Evolutionary conservation across 202 grass and related monocot genomes (phyloP), one percentile per base, ranked within the genome.

Genomic region (Panicum hallii): DNA sequence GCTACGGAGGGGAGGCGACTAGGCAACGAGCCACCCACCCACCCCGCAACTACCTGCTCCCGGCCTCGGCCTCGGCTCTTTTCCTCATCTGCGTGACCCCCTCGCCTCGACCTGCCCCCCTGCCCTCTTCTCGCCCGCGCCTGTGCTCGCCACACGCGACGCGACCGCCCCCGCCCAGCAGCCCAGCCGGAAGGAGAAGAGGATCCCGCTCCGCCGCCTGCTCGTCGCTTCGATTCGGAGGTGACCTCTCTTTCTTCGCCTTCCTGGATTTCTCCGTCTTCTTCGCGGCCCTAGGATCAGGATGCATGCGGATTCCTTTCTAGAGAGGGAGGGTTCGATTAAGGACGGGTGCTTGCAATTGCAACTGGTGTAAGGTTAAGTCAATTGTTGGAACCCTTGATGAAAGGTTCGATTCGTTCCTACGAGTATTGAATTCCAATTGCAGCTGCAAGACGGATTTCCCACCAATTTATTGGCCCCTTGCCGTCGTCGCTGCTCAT

Each of bases 141-240:
- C 70, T 42, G 84, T 87, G 84, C 64, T 54, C 67, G 41, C 84
- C 84, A 87, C 84, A 42, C 84, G 84, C 75, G 57, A n/a, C 60
- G 40, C 22, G 3, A 26, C 50, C 38, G 6, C 6, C 16, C 7
- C 15, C 13, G 17, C 63, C 36, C 9, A 50, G 9, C 52, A 23
- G 17, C 10, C 57, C 4, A 28, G 26, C 58, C 22, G 7, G 9
- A 44, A 12, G 22, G 17, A 54, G 38, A 13, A 19, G 66, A 72
- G 72, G 79, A 63, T 49, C 80, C 7, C 49, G 14, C 14, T 61
- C 55, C 80, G 80, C 9, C 68, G 68, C 26, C 54, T 22, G 42
- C 67, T 48, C 50, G 11, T 34, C 73, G n/a, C 52, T 48, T 49
- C 66, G 68, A 47, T 38, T 38, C 67, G 54, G 26, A 82, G 80